A percentile compares a stretch with the other conserved stretches of the same genome.
Evolutionary conservation across 2,329 filamentous ascomycete genomes (phyloP).

Genomic region (Periconia macrospinosa): DNA sequence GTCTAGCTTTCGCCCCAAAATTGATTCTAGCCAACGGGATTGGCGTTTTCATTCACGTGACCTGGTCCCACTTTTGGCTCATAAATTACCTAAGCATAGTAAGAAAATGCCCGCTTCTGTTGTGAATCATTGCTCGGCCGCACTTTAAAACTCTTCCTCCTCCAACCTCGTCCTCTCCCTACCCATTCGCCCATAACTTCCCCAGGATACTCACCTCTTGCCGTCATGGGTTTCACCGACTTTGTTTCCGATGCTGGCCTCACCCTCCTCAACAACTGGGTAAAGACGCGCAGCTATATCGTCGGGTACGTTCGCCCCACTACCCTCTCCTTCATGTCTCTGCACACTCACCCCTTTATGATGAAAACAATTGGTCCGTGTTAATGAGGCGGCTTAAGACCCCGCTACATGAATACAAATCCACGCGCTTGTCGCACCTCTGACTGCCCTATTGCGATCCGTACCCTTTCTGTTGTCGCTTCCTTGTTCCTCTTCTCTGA

Average conservation of each 20-base stretch:
- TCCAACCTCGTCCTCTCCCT: slow-evolving; percentile 8
- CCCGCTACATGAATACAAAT: slow-evolving; percentile 77
- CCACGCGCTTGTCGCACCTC: slow-evolving; percentile 77
- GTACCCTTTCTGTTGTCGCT: slow-evolving; percentile 19
- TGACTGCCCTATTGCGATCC: slow-evolving; percentile 51
- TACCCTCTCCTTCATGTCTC: slow-evolving; percentile 20
- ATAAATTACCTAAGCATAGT: background rate
- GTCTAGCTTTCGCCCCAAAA: background rate
- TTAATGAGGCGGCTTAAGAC: slow-evolving; percentile 95
- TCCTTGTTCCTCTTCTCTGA: slow-evolving; percentile 23
- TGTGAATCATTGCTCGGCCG: background rate
- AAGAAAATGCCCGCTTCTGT: slow-evolving; percentile 2
- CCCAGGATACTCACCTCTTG: slow-evolving; percentile 7
- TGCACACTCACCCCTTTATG: slow-evolving; percentile 50
- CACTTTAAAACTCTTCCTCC: slow-evolving; percentile 19
- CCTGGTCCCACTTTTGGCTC: background rate
- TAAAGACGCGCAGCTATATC: slow-evolving; percentile 77
- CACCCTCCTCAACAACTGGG: slow-evolving; percentile 71
- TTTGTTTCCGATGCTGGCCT: slow-evolving; percentile 68
- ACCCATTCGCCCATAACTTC: slow-evolving; percentile 7
- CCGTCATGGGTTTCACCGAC: slow-evolving; percentile 71
- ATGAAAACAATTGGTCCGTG: slow-evolving; percentile 95
- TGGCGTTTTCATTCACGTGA: background rate
- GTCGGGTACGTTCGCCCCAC: slow-evolving; percentile 68
- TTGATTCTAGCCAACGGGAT: background rate